Evolutionary conservation across 2,329 filamentous ascomycete species (phyloP).

Genomic region (Basipetospora chlamydospora): DNA sequence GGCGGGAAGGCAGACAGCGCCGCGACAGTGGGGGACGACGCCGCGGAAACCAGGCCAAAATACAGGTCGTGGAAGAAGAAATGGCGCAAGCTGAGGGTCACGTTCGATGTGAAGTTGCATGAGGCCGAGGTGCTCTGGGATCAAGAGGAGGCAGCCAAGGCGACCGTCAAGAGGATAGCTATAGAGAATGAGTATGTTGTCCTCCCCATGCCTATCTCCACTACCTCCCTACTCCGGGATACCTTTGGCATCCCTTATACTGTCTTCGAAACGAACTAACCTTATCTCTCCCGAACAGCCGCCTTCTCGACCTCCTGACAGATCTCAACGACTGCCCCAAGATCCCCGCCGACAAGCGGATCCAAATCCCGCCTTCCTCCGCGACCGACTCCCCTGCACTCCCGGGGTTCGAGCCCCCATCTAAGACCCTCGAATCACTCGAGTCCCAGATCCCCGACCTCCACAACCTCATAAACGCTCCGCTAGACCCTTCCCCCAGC

Average conservation of each 20-base stretch:
- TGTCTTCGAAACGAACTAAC: not conserved
- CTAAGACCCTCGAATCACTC: constrained; percentile 35
- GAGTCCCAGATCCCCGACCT: constrained; percentile 37
- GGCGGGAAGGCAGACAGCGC: constrained; percentile 28
- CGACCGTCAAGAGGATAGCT: constrained; percentile 68
- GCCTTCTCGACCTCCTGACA: constrained; percentile 73
- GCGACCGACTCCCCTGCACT: not conserved
- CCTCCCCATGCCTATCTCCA: not conserved
- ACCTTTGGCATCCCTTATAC: constrained; percentile 8
- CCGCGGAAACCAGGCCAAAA: constrained; percentile 13
- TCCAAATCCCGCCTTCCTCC: constrained; percentile 33
- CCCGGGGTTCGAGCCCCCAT: constrained; percentile 25
- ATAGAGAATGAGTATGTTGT: constrained; percentile 76
- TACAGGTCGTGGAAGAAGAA: constrained; percentile 78
- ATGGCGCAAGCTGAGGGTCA: constrained; percentile 78
- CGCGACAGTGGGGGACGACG: too few relatives aligned
- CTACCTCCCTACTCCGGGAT: too few relatives aligned
- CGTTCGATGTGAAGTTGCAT: constrained; percentile 64
- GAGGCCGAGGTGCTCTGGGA: constrained; percentile 72
- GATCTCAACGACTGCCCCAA: constrained; percentile 79
- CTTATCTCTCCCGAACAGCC: constrained; percentile 37
- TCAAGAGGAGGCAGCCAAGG: constrained; percentile 65
- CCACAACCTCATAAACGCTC: constrained; percentile 31
- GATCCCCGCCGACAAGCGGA: constrained; percentile 58
- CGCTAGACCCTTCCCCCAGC: constrained; percentile 47